phyloP scores from a whole-genome alignment of 1,284 basidiomycete genomes.

The Austroboletus novae-zelandiae region DNA sequence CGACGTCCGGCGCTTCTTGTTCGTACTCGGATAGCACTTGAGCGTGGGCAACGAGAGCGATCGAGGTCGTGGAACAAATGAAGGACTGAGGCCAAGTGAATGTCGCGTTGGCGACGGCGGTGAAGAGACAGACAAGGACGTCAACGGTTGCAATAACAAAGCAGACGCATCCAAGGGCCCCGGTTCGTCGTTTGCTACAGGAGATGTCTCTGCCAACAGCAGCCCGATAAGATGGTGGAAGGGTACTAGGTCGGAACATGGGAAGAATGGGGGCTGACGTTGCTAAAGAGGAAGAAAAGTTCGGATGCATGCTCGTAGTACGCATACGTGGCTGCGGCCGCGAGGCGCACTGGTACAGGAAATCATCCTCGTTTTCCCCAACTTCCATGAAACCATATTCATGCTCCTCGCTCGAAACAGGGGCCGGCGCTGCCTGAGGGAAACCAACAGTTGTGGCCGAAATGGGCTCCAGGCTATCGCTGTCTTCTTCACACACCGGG shows the following conservation, averaged over 20 bases:
- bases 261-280: conserved; percentile 14
- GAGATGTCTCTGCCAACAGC: conserved; percentile 1
- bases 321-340: conserved; percentile 21
- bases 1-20: conserved; percentile 16
- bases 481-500: conserved; percentile 32
- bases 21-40: not conserved
- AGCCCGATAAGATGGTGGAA: conserved; percentile 23
- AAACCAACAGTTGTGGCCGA: conserved; percentile 16
- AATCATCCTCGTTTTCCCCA: conserved; percentile 23
- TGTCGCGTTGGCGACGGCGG: conserved; percentile 5
- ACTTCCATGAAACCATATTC: conserved; percentile 1
- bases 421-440: conserved; percentile 7
- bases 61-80: conserved; percentile 23
- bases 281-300: conserved; percentile 4
- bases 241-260: conserved; percentile 22
- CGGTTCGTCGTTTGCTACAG: not conserved
- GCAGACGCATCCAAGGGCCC: conserved; percentile 21
- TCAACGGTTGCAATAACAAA: conserved; percentile 29
- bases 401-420: conserved; percentile 2
- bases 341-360: conserved; percentile 23
- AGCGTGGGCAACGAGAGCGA: conserved; percentile 22
- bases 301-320: conserved; percentile 30
- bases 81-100: conserved; percentile 6
- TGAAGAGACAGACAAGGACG: conserved; percentile 14
- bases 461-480: conserved; percentile 16